Base-by-base conservation (phyloP, 2,329 filamentous ascomycete genomes). In the Fusarium vanettenii region DNA sequence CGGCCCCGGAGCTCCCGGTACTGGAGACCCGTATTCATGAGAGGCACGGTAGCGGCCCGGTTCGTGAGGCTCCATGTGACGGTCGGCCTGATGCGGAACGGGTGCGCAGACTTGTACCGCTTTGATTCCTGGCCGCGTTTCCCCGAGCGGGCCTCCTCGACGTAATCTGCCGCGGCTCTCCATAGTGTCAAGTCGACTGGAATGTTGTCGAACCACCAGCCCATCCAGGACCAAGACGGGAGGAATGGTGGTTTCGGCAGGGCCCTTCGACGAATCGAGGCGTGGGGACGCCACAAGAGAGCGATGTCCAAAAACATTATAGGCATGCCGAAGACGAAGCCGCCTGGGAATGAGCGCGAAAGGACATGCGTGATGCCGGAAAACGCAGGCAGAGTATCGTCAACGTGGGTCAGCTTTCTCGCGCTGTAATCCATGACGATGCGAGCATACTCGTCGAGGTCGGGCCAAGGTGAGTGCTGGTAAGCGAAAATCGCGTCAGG, bases 151-250 rank as follows among this genome's bases (percentile, higher is more conserved):
- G 82, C 79, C 31, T 84, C 81, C 69, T 85, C 83, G 11, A 86
- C 81, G 62, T 86, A 86, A 72, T 86, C 85, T 10, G 83, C 83
- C 2, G 84, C 82, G 1, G 84, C 84, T 57, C 81, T 81, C 85
- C 85, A 86, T 13, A 86, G 77, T 7, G 78, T 79, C 66, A 86
- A 71, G 63, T 86, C 85, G 16, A 84, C 83, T 7, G 85, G 81
- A 16, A 86, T 79, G 31, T 82, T 84, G 66, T 86, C 85, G 65
- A 85, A 85, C 82, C 84, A 86, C 85, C 85, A 87, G 25, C 85
- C 85, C 82, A 87, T 84, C 85, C 85, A 87, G 33, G 84, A 85
- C 85, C 85, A 87, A 5, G 84, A 85, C 0, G 85, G 85, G 7
- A 86, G 78, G 62, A 84, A 84, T 2, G 84, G 81, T 13, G 83